Base-by-base conservation (phyloP, 179 eudicot species). In the Spergularia azorica region DNA sequence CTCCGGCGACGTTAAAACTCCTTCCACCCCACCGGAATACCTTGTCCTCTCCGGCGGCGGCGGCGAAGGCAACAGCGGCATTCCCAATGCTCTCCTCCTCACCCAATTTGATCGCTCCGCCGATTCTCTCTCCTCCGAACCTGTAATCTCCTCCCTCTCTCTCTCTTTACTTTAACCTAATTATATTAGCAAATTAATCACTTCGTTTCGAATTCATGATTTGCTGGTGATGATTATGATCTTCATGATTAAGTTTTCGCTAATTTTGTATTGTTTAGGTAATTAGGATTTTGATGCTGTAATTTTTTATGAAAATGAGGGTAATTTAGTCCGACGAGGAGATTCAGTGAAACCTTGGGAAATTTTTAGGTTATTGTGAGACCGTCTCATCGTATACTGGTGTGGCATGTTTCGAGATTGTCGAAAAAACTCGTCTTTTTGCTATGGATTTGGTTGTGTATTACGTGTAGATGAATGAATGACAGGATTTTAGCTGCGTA, bases 11-110 rank as follows among this genome's bases (percentile, higher is more conserved):
- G 70, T 32, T 32, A 43, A 41, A 8, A 5, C 70, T 18, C 16
- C 75, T 58, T 21, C 18, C 7, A 21, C 8, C 18, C 36, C 82
- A 46, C 66, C 78, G 20, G 71, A 57, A 74, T 79, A 77, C 38
- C 70, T 90, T 0, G 79, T 90, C 3, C 77, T 94, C 10, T 79
- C 93, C 60, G 98, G 98, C 21, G 98, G 98, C 26, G 99, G 99
- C 9, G 99, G 99, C 6, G 94, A 86, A 77, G 98, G 99, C 36
- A 82, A 84, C 15, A 93, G 88, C 77, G 99, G 99, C 14, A 93
- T 95, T 66, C 97, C 91, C 61, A 95, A 95, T 67, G 94, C 90
- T 17, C 59, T 95, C 56, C 77, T 95, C 6, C 77, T 93, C 54
- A 73, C 94, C 0, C 70, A 80, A 36, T 93, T 93, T 77, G 91